phyloP scores from a whole-genome alignment of 2,329 filamentous ascomycete genomes.

The Penicillium polonicum region DNA sequence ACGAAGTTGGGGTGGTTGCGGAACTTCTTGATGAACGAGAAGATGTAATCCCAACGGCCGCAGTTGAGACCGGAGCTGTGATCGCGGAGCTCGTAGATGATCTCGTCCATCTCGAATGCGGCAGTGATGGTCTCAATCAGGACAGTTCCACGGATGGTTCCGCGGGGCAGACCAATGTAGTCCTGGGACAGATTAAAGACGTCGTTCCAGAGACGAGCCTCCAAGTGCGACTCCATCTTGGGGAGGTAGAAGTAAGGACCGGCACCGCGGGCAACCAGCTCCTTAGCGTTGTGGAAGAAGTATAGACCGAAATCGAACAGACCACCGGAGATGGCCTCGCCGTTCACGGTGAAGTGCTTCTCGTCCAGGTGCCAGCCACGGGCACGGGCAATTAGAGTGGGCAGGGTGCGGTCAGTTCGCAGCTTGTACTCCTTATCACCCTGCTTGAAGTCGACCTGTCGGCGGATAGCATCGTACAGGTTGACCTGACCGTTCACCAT shows the following conservation, averaged over 20 bases:
- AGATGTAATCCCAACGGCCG: conserved; percentile 99
- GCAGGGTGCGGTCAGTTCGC: conserved; percentile 79
- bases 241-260: conserved; percentile 98
- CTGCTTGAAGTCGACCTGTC: conserved; percentile 93
- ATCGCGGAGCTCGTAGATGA: conserved; percentile 97
- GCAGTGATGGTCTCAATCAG: conserved; percentile 97
- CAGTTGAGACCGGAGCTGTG: conserved; percentile 97
- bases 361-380: conserved; percentile 98
- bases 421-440: conserved; percentile 97
- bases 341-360: conserved; percentile 95
- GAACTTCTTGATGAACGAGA: conserved; percentile 99
- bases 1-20: conserved; percentile 90
- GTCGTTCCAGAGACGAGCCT: conserved; percentile 97
- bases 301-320: conserved; percentile 98
- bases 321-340: conserved; percentile 86
- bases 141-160: conserved; percentile 91
- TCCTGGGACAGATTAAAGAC: conserved; percentile 95
- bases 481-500: conserved; percentile 99
- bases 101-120: conserved; percentile 99
- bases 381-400: conserved; percentile 90
- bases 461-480: conserved; percentile 91
- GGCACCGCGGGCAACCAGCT: conserved; percentile 77
- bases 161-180: conserved; percentile 81
- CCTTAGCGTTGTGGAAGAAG: conserved; percentile 96
- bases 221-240: conserved; percentile 97